Conservation (phyloP, 164 flowering plant genomes). For the Hamamelis virginiana region DNA sequence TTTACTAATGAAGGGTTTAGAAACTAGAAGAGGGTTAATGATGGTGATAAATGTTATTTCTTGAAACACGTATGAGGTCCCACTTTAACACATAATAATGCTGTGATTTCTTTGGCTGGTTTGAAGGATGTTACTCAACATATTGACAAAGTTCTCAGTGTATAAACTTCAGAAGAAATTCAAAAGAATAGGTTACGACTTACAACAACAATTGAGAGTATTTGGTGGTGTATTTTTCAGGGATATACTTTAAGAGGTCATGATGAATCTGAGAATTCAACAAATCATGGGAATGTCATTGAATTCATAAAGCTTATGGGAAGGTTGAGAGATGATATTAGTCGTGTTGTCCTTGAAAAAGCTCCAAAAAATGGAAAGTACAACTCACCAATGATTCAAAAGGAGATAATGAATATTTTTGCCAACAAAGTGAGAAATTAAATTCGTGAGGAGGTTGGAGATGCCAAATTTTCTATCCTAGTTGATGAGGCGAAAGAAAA, state of each 20-base stretch:
- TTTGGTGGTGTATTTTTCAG: not conserved
- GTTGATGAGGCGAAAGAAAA: slow-evolving; percentile 8
- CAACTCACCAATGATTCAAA: not conserved
- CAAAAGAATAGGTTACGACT: not conserved
- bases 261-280: not conserved
- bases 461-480: slow-evolving; percentile 6
- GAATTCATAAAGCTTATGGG: not conserved
- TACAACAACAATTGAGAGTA: no score
- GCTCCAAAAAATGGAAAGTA: not conserved
- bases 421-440: not conserved
- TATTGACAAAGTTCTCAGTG: not conserved
- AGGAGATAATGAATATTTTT: no score
- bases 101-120: not conserved
- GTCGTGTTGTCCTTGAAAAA: not conserved
- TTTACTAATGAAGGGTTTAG: not conserved
- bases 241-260: not conserved
- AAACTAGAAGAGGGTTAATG: not conserved
- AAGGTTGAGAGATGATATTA: not conserved
- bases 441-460: slow-evolving; percentile 4
- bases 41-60: not conserved
- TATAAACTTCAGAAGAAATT: not conserved
- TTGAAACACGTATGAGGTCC: not conserved
- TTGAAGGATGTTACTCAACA: not conserved
- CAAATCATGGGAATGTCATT: not conserved
- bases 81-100: not conserved